These are phyloP conservation scores for Pyrenula massariospora DNA, from an alignment of 495 filamentous ascomycete genomes.

Conservation along the genomic window DNA sequence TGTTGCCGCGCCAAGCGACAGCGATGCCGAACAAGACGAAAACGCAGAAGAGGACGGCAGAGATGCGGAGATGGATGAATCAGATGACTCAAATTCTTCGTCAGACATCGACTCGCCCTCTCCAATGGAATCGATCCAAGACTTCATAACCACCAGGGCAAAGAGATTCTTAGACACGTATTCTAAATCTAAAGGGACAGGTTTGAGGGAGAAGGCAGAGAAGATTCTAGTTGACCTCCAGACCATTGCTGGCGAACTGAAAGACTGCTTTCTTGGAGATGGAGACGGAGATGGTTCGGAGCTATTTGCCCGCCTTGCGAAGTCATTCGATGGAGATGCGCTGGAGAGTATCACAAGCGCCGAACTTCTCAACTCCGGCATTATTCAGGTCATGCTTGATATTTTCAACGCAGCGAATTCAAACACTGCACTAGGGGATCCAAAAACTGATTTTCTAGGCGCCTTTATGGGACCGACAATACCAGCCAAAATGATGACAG, in stretches of 20 bases:
- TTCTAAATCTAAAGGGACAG: conserved; percentile 58
- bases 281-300: conserved; percentile 40
- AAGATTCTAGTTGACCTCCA: conserved; percentile 65
- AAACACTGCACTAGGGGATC: conserved; percentile 28
- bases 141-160: conserved; percentile 62
- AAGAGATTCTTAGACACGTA: conserved; percentile 73
- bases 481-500: conserved; percentile 47
- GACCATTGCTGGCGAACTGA: conserved; percentile 56
- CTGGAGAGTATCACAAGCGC: conserved; percentile 95
- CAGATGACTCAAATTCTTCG: conserved; percentile 49
- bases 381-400: conserved; percentile 72
- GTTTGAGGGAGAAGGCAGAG: conserved; percentile 64
- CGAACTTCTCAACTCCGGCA: conserved; percentile 79
- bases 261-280: conserved; percentile 50
- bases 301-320: conserved; percentile 66
- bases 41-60: conserved; percentile 36
- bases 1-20: conserved; percentile 37
- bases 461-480: conserved; percentile 81
- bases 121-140: conserved; percentile 49
- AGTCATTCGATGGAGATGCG: conserved; percentile 80
- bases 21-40: conserved; percentile 48
- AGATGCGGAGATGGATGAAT: conserved; percentile 52
- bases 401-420: conserved; percentile 38
- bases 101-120: conserved; percentile 28
- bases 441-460: conserved; percentile 75